Evolutionary conservation across 225 moss, liverwort and hornwort species (phyloP).

Genomic region (Asterella californica): DNA sequence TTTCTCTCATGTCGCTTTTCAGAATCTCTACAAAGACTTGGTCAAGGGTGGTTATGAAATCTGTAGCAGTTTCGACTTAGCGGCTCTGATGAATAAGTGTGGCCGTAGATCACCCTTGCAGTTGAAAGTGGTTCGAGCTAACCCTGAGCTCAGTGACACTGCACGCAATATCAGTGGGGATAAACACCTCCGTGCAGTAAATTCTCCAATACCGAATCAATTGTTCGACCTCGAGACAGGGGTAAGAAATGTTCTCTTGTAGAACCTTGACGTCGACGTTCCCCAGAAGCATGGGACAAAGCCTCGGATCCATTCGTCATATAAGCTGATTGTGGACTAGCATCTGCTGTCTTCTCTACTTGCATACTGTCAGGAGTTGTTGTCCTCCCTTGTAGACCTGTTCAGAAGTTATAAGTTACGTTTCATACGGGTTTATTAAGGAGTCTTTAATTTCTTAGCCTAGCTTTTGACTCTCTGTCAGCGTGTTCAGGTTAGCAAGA

Average conservation of each 20-base stretch:
- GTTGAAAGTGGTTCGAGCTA: background rate
- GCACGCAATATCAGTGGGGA: background rate
- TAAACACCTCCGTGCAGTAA: background rate
- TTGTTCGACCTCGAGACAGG: background rate
- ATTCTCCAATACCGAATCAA: background rate
- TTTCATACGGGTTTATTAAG: background rate
- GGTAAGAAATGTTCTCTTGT: background rate
- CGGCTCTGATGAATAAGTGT: background rate
- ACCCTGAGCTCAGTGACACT: background rate
- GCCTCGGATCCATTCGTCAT: too few species aligned
- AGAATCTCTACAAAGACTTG: background rate
- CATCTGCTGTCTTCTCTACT: background rate
- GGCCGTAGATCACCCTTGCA: background rate
- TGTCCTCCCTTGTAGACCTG: too few species aligned
- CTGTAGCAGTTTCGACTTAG: background rate
- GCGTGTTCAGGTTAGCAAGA: background rate
- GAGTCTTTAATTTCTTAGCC: background rate
- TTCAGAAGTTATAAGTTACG: background rate
- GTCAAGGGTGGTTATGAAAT: background rate
- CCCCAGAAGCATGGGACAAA: too few species aligned
- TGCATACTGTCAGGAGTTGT: too few species aligned
- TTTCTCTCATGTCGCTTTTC: background rate
- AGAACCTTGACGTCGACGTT: background rate
- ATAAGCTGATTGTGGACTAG: background rate
- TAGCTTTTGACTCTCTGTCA: background rate